Base-by-base conservation (phyloP, 306 rosid species). In the Albizia julibrissin region DNA sequence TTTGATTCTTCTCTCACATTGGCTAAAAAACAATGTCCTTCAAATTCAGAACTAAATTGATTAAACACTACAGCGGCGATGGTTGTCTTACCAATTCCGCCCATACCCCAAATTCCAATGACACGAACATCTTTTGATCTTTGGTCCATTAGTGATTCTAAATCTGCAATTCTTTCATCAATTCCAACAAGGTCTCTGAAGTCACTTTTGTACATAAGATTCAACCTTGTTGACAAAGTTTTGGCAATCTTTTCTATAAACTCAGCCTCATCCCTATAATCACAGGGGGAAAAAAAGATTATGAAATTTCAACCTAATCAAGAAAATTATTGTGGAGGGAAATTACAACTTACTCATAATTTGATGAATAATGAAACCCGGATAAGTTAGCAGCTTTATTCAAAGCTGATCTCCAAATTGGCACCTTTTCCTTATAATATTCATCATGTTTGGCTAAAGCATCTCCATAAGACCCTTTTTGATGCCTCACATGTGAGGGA, bases 71-170 rank as follows among this genome's bases (percentile, higher is more conserved):
- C 74, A 22, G 73, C 58, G 11, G 46, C 62, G 8, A 77, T 61
- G 1, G 80, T 76, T 27, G 80, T 74, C 66, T 74, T 77, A 43
- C 80, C 80, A 0, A 62, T 31, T 18, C 80, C 73, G n/a, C 83
- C 82, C 85, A 82, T 77, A 6, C 86, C 86, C 83, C 83, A 84
- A 67, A 84, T 84, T 19, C 86, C 86, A 52, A 84, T 56, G 8
- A 44, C 42, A 33, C 47, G 78, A 70, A 82, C 85, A 46, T 77
- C 74, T 54, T 43, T 21, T 67, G 10, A 79, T 14, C 56, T 72
- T 69, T 54, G 73, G 78, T 65, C 14, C 78, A 82, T 11, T 0
- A 70, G 67, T 70, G 78, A 82, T 58, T 76, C 74, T 22, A 82
- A 44, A 26, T 82, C 73, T 33, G 68, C 74, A 47, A 82, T 70